Percentiles rank a stretch among this genome's conserved stretches.
Conservation (phyloP, 1,139 yeast genomes). For the Suhomyces bolitotheri region DNA sequence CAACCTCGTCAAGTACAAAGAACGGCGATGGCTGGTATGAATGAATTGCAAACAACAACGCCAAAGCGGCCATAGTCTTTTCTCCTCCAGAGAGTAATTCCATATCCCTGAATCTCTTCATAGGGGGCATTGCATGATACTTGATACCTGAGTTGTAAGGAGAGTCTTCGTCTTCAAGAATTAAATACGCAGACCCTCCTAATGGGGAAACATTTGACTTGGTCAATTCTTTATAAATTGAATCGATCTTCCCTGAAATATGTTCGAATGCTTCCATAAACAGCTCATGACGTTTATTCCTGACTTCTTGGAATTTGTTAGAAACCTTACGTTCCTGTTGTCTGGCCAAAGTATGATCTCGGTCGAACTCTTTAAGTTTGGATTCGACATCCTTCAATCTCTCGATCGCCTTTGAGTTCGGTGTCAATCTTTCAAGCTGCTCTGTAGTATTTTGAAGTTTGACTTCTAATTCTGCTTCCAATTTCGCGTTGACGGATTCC, state of each 20-base stretch:
- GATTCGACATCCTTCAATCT: conserved; percentile 69
- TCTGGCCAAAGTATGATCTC: conserved; percentile 64
- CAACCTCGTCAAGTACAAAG: conserved; percentile 93
- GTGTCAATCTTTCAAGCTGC: conserved; percentile 64
- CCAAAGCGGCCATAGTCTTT: conserved; percentile 94
- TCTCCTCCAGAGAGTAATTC: conserved; percentile 95
- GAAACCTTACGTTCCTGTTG: conserved; percentile 58
- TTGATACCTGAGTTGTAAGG: conserved; percentile 82
- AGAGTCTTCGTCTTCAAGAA: conserved; percentile 85
- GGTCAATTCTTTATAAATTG: conserved; percentile 85
- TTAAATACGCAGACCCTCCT: conserved; percentile 91
- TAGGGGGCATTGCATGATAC: conserved; percentile 96
- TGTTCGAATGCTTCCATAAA: conserved; percentile 78
- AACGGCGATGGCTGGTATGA: conserved; percentile 93
- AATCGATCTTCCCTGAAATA: conserved; percentile 70
- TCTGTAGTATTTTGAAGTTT: conserved; percentile 34
- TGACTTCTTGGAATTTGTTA: conserved; percentile 60
- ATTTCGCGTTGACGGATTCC: conserved; percentile 34
- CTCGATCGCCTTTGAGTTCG: conserved; percentile 79
- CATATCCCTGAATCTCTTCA: conserved; percentile 92
- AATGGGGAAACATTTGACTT: conserved; percentile 64
- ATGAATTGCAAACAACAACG: conserved; percentile 86
- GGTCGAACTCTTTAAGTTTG: conserved; percentile 60
- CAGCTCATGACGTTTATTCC: conserved; percentile 54
- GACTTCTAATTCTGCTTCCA: conserved; percentile 52